These are phyloP conservation scores for Cladosporium sp. DNA, from an alignment of 2,329 filamentous ascomycete species.

Conservation along the genomic window DNA sequence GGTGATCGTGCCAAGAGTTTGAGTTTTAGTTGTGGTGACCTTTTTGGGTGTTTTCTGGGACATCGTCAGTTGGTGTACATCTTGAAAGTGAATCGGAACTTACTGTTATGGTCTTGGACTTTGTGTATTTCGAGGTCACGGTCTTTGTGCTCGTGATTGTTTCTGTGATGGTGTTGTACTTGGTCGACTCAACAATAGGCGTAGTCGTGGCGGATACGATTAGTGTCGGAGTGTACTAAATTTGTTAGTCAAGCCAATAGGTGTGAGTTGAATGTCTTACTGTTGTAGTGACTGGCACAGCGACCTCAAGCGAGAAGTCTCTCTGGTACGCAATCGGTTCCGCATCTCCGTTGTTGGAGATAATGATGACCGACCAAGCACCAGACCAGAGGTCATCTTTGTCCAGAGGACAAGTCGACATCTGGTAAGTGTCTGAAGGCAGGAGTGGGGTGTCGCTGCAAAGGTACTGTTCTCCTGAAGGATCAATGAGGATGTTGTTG, in stretches of 20 bases:
- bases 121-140: conserved; percentile 26
- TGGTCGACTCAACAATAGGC: conserved; percentile 21
- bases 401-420: conserved; percentile 31
- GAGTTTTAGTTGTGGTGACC: conserved; percentile 32
- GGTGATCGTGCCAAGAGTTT: conserved; percentile 36
- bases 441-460: conserved; percentile 45
- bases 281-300: conserved; percentile 37
- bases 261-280: conserved; percentile 23
- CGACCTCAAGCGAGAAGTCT: conserved; percentile 37
- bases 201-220: conserved; percentile 31
- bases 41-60: conserved; percentile 24
- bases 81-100: background rate
- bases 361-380: conserved; percentile 47
- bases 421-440: conserved; percentile 35
- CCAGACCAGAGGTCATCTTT: conserved; percentile 48
- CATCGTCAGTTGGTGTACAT: background rate
- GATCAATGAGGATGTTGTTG: conserved; percentile 47
- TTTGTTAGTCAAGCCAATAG: conserved; percentile 24
- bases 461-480: conserved; percentile 43
- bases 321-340: conserved; percentile 45
- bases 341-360: conserved; percentile 46
- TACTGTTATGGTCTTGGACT: conserved; percentile 12
- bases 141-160: conserved; percentile 31
- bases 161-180: conserved; percentile 18
- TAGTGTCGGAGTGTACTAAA: conserved; percentile 22